Evolutionary conservation across 164 flowering plant genomes (phyloP), one percentile per base, ranked within the genome.

Genomic region (Aristolochia californica): DNA sequence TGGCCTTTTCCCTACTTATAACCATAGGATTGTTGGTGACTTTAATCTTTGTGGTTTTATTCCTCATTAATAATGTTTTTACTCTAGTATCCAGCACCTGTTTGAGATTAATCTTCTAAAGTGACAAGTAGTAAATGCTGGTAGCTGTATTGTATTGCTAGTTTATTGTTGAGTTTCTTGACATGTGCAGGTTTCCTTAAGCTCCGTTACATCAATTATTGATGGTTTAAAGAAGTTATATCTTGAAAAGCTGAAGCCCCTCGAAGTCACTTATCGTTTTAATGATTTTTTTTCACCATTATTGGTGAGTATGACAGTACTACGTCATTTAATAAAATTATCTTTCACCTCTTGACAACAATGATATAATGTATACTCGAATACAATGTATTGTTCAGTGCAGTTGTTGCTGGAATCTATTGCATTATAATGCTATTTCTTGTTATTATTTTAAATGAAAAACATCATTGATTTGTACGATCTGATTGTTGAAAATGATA

Each of bases 151-250:
- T 18, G 13, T 17, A 23, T 30, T 45, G 17, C 45, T 10, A 14
- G 23, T 16, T 56, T 55, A n/a, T 30, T 48, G 5, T 61, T 44
- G 14, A 34, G 27, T 26, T 13, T 47, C 25, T 26, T 17, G 55
- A 27, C 49, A 11, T 65, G 48, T 53, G 47, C 64, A 84, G 85
- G 68, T 78, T 24, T 58, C 91, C 56, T 53, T 82, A 17, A 62
- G 78, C 43, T 72, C 97, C 1, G 96, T 94, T 55, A 94, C 99
- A 53, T 94, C 99, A 20, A 80, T 94, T 30, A 51, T 83, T 62
- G 99, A 94, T 77, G 99, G 97, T 45, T 74, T 94, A 78, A 94
- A 94, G 77, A 80, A 72, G 66, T 64, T 90, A 58, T 94, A 94
- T 75, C 65, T 83, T 61, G 78, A 90, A 70, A 89, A 90, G 77